Base-by-base conservation (phyloP, 257 asterid species). In the Osmanthus fragrans region DNA sequence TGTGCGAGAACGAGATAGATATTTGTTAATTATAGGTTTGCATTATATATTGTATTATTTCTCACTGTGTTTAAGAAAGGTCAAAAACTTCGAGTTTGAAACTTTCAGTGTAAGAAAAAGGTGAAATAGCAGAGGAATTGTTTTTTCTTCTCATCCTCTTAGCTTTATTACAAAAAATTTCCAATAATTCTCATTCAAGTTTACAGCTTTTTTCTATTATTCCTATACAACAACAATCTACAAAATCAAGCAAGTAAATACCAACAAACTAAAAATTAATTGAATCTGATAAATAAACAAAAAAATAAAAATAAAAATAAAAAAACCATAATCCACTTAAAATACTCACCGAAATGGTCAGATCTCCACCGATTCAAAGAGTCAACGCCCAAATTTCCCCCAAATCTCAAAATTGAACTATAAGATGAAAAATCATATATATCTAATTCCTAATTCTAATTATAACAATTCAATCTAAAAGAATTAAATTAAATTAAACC, bases 311-410 rank as follows among this genome's bases (percentile, higher is more conserved):
- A n/a, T n/a, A n/a, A n/a, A n/a, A n/a, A n/a, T n/a, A n/a, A n/a
- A n/a, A n/a, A n/a, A 2, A 49, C 76, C 69, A 80, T 19, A n/a
- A 75, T 40, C 27, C 63, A n/a, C 63, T 11, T 60, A 12, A 40
- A 32, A 77, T 42, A 75, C 4, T 1, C 68, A 47, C 60, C 29
- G 42, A 73, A 73, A 34, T n/a, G 16, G 5, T 42, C 82, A 86
- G 83, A 83, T 81, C 84, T 74, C 5, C 73, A 70, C 73, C 56
- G 2, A 79, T 76, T 71, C 21, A 37, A 51, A 25, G 34, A 70
- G 84, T 76, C 76, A 83, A 83, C 84, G 42, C 68, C 40, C 64
- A 32, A 15, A 73, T 18, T 74, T 40, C 36, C 29, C 54, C 54
- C 65, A 34, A 70, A 51, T 70, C 34, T 63, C 77, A 75, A 18